Percentiles rank a stretch among this genome's conserved stretches.
Evolutionary conservation across 768 basidiomycete genomes (phyloP).

Genomic region (Amanita pseudoporphyria): DNA sequence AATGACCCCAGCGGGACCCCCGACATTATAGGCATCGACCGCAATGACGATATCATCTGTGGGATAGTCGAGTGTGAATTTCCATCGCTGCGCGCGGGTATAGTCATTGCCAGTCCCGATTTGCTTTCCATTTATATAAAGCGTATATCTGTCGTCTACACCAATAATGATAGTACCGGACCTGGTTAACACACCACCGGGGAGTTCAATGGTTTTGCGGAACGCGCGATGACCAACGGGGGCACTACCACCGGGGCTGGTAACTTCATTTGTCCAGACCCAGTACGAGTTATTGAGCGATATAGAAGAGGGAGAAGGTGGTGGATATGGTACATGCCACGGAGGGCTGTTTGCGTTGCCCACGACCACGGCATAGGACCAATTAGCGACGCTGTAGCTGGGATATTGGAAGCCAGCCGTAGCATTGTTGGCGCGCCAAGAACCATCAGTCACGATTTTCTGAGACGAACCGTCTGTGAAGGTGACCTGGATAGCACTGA

Average conservation of each 20-base stretch:
- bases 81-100: too few species aligned
- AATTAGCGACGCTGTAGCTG: constrained; percentile 20
- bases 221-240: constrained; percentile 7
- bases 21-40: neutral
- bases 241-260: neutral
- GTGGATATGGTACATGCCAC: constrained; percentile 9
- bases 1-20: neutral
- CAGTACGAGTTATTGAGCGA: constrained; percentile 17
- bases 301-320: constrained; percentile 13
- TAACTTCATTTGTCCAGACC: constrained; percentile 25
- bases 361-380: constrained; percentile 19
- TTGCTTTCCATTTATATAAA: constrained; percentile 4
- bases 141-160: constrained; percentile 4
- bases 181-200: neutral
- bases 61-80: too few species aligned
- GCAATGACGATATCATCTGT: constrained; percentile 1
- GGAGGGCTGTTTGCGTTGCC: constrained; percentile 9
- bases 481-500: too few species aligned
- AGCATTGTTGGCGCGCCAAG: constrained; percentile 18
- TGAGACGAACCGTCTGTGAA: constrained; percentile 20
- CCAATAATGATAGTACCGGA: too few species aligned
- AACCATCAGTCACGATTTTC: constrained; percentile 20
- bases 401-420: constrained; percentile 21
- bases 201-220: too few species aligned
- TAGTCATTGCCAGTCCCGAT: neutral